These are phyloP conservation scores for Leishmania braziliensis DNA, from an alignment of 208 protist genomes.

Conservation along the genomic window DNA sequence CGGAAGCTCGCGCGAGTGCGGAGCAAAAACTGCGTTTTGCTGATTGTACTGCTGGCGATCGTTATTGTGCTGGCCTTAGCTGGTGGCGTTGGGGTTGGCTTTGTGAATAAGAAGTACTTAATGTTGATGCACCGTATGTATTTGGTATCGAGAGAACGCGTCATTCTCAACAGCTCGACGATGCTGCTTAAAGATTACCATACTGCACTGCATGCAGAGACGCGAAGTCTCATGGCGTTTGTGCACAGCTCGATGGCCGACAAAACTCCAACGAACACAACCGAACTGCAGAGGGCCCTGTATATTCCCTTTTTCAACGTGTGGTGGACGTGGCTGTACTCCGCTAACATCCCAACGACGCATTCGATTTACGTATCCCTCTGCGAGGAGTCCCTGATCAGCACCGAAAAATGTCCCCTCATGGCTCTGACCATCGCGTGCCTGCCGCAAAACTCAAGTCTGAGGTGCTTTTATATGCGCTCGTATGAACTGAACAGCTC, in stretches of 20 bases:
- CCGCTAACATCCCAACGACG: constrained; percentile 7
- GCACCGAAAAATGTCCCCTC: constrained; percentile 17
- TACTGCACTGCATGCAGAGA: constrained; percentile 16
- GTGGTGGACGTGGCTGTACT: constrained; percentile 36
- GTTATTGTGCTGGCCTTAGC: constrained; percentile 46
- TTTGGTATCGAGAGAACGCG: constrained; percentile 32
- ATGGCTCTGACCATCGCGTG: constrained; percentile 38
- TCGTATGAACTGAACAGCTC: constrained; percentile 23
- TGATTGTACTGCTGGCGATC: constrained; percentile 26
- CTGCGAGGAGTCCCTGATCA: constrained; percentile 23
- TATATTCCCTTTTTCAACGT: constrained; percentile 30
- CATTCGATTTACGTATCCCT: constrained; percentile 47
- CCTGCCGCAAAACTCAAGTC: not conserved
- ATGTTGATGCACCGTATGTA: constrained; percentile 24
- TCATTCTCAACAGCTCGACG: constrained; percentile 55
- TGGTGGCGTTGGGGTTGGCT: constrained; percentile 41
- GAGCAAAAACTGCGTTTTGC: constrained; percentile 32
- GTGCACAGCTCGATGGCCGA: not conserved
- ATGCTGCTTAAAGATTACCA: constrained; percentile 32
- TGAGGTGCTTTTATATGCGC: constrained; percentile 26
- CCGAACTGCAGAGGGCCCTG: constrained; percentile 31
- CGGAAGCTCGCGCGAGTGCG: constrained; percentile 29
- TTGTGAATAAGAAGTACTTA: constrained; percentile 44
- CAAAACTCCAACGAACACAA: constrained; percentile 4
- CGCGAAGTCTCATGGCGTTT: constrained; percentile 33